Evolutionary conservation across 257 asterid genomes (phyloP).

Genomic region (Solanum pinnatisectum): DNA sequence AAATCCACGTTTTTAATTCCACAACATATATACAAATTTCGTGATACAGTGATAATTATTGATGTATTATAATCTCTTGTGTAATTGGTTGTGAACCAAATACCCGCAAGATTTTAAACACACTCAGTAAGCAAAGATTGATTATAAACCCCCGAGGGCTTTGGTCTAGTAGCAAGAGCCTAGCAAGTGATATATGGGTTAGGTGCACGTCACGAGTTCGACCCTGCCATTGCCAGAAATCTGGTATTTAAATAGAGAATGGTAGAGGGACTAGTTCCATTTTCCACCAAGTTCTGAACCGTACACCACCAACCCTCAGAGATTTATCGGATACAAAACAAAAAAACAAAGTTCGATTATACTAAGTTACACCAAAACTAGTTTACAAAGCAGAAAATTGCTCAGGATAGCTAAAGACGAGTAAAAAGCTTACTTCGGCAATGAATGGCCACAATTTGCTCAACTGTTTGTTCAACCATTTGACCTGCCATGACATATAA

Average conservation of each 20-base stretch:
- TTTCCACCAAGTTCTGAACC: neutral
- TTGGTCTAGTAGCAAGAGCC: neutral
- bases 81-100: neutral
- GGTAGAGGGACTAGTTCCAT: neutral
- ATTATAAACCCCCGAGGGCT: neutral
- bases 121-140: neutral
- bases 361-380: neutral
- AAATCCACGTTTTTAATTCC: neutral
- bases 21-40: neutral
- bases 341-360: neutral
- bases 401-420: neutral
- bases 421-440: conserved; percentile 75
- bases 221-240: neutral
- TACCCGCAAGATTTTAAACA: neutral
- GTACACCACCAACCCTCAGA: neutral
- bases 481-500: conserved; percentile 48
- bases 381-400: neutral
- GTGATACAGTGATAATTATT: neutral
- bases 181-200: neutral
- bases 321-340: neutral
- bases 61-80: neutral
- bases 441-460: conserved; percentile 90
- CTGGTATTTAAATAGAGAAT: neutral
- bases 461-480: conserved; percentile 93
- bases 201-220: neutral